Conservation (phyloP, 2,329 filamentous ascomycete species). For the Trichoderma cornu-damae region DNA sequence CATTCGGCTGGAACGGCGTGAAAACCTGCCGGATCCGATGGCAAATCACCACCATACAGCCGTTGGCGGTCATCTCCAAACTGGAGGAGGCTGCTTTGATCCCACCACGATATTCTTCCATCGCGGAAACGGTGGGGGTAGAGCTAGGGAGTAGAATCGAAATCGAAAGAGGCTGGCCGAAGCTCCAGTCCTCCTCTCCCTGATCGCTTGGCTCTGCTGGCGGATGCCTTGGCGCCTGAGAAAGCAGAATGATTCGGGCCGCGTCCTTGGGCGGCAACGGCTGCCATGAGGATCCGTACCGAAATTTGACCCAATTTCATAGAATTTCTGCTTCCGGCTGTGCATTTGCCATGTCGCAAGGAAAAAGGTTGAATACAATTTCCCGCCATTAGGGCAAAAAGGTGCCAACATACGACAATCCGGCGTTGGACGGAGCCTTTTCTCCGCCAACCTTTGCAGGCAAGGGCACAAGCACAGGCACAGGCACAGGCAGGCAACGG, state of each 20-base stretch:
- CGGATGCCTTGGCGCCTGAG: conserved; percentile 55
- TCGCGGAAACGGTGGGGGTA: conserved; percentile 54
- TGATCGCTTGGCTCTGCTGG: conserved; percentile 46
- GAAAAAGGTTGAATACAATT: conserved; percentile 58
- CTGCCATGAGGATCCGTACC: conserved; percentile 51
- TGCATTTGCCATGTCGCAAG: conserved; percentile 62
- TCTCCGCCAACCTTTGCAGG: conserved; percentile 40
- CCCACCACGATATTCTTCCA: conserved; percentile 55
- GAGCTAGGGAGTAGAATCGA: conserved; percentile 53
- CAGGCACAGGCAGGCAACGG: conserved; percentile 61
- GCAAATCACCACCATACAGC: conserved; percentile 40
- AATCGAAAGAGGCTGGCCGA: conserved; percentile 57
- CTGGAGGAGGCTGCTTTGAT: conserved; percentile 39
- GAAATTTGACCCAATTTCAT: conserved; percentile 49
- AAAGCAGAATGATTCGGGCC: conserved; percentile 51
- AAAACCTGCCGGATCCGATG: conserved; percentile 27
- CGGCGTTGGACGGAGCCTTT: conserved; percentile 33
- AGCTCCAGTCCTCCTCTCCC: conserved; percentile 56
- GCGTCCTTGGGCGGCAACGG: conserved; percentile 55
- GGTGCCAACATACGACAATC: conserved; percentile 52
- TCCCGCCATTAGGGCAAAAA: conserved; percentile 55
- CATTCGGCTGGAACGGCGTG: conserved; percentile 40
- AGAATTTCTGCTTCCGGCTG: conserved; percentile 48
- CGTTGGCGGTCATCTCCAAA: conserved; percentile 37
- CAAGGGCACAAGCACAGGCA: conserved; percentile 58